Evolutionary conservation across 2,329 filamentous ascomycete genomes (phyloP), one percentile per base, ranked within the genome.

Genomic region (Periconia sp.): DNA sequence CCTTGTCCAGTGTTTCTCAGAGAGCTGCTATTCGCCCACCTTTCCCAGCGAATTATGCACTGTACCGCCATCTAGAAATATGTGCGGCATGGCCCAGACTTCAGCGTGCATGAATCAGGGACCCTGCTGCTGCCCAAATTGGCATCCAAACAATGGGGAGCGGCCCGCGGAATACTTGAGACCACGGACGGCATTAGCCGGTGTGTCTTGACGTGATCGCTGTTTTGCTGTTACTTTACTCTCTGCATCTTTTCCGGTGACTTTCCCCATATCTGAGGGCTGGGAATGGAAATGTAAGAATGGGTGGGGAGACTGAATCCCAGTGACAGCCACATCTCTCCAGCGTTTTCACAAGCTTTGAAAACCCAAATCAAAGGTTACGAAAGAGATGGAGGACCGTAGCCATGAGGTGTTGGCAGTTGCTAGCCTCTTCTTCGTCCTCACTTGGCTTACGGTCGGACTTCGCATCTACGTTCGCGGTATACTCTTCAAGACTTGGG

Each of bases 401-500:
- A 57, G 58, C 27, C 30, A 54, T 33, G 61, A 67, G 47, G 60
- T 70, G 3, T 52, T 71, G 37, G 61, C 59, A 10, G 61, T 73
- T 8, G 71, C 69, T 33, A 60, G 70, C 33, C 55, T 71, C n/a
- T 76, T 77, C 61, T 68, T 76, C 49, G 49, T 71, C 8, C 57
- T 76, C 15, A 68, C 73, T 53, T 76, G 72, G 67, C 50, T 73
- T 6, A 67, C 73, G 9, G 68, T 77, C 20, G 48, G 59, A 30
- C 55, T 77, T 18, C 66, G 76, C 6, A 56, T 76, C 23, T 73
- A 75, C 45, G 72, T 75, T 8, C 68, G 75, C 41, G 65, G 66
- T 6, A 55, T 62, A 17, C 58, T 77, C 64, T 62, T 74, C 45
- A 71, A 69, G 19, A 66, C 61, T 2, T 76, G 74, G 61, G 75